Base-by-base conservation (phyloP, 345 rosid genomes). In the Salix suchowensis region DNA sequence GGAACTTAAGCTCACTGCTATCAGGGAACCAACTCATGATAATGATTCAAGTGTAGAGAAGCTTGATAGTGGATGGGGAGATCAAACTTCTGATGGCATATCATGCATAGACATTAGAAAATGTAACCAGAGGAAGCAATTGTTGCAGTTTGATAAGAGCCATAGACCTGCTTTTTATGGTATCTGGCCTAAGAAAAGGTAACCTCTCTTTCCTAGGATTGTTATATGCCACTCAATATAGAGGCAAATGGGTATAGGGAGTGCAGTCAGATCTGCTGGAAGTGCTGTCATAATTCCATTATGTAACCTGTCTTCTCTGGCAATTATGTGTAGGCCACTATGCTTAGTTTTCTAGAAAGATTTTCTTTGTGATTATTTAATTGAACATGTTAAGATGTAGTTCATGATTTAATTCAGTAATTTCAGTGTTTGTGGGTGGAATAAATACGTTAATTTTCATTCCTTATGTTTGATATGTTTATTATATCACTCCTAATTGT, bases 131-230 rank as follows among this genome's bases (percentile, higher is more conserved):
- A 83, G 87, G 68, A 92, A 85, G 82, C 87, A 96, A 83, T 82
- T 96, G 75, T 77, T 96, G 85, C 97, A 96, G 74, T 93, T 91
- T 87, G 96, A 87, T 83, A 92, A 96, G 87, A 88, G 89, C 85
- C 77, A 82, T 74, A 90, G 99, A 74, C 98, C 97, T 81, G 97
- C 94, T 76, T 96, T 96, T 86, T 96, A 88, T 78, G 99, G 99
- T 66, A 81, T 89, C 68, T 96, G 97, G 99, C 94, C 94, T 21
- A 85, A 82, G 86, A 87, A 85, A 86, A 93, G 99, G 98, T 96
- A 80, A 76, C 80, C 64, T 42, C 52, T 32, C 12, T 70, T 69
- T 67, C 58, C 4, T 73, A 28, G n/a, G 26, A 61, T 24, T 68
- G 28, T 55, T 23, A 14, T 5, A 39, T 75, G 48, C 18, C n/a